These are phyloP conservation scores for Mycena olivaceomarginata DNA, from an alignment of 768 basidiomycete species.

Conservation along the genomic window DNA sequence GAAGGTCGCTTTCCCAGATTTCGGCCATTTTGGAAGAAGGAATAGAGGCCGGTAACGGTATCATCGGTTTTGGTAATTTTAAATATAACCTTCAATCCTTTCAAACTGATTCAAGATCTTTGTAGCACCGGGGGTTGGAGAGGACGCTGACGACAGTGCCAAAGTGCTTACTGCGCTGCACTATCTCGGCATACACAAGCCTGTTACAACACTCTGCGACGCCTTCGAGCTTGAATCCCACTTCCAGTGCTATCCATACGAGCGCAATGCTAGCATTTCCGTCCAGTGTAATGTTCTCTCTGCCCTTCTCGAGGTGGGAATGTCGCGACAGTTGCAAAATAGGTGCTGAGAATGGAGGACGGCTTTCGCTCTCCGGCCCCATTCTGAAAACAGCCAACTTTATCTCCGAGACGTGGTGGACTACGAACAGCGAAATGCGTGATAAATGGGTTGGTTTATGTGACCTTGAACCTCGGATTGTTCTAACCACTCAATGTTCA, in stretches of 20 bases:
- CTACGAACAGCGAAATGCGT: background rate
- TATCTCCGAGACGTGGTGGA: slow-evolving; percentile 1
- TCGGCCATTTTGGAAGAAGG: background rate
- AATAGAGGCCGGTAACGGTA: background rate
- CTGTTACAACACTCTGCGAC: background rate
- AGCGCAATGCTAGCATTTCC: background rate
- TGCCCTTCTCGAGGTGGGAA: background rate
- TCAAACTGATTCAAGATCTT: background rate
- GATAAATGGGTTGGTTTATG: slow-evolving; percentile 1
- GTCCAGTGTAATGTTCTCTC: slow-evolving; percentile 2
- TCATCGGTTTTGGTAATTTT: background rate
- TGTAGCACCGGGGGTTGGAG: background rate
- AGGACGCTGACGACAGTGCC: slow-evolving; percentile 1
- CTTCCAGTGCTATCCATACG: slow-evolving; percentile 8
- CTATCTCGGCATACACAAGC: background rate
- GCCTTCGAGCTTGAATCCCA: slow-evolving; percentile 12
- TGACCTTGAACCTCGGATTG: background rate
- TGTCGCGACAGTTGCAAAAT: background rate
- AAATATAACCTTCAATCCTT: background rate
- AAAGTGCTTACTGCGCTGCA: slow-evolving; percentile 4
- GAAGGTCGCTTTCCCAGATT: background rate
- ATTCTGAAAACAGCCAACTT: background rate
- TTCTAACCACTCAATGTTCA: background rate
- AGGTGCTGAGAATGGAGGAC: background rate
- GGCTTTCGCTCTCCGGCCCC: background rate